Evolutionary conservation across 2,329 filamentous ascomycete genomes (phyloP).

Genomic region (Colletotrichum somersetense): DNA sequence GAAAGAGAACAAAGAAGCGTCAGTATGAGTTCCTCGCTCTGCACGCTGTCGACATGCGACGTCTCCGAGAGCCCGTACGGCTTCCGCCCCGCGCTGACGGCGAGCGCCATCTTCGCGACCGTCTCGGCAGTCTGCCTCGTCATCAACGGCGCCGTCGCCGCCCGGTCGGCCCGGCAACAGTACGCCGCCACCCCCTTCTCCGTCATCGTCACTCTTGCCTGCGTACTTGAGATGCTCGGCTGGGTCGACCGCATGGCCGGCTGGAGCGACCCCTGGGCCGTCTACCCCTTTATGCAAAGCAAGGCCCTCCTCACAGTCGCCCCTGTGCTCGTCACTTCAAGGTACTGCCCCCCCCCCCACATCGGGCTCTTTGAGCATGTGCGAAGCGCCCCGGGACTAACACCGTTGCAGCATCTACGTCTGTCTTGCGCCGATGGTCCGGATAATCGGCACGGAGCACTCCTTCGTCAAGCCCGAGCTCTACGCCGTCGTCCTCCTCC

Average conservation of each 20-base stretch:
- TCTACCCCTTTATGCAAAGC: slow-evolving; percentile 44
- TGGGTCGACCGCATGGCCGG: slow-evolving; percentile 45
- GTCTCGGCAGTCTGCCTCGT: slow-evolving; percentile 44
- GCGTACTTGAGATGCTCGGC: slow-evolving; percentile 46
- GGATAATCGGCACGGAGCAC: slow-evolving; percentile 48
- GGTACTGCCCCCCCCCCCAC: slow-evolving; percentile 37
- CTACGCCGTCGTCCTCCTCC: slow-evolving; percentile 47
- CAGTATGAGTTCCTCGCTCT: slow-evolving; percentile 29
- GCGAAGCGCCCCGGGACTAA: not conserved
- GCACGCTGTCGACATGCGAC: slow-evolving; percentile 43
- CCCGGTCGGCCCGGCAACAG: slow-evolving; percentile 16
- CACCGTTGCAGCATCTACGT: slow-evolving; percentile 46
- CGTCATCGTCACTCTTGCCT: slow-evolving; percentile 45
- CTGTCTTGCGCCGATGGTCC: slow-evolving; percentile 45
- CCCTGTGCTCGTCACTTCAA: slow-evolving; percentile 47
- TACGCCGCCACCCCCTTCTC: slow-evolving; percentile 38
- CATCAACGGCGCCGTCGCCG: slow-evolving; percentile 42
- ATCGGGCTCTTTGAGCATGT: too few species aligned
- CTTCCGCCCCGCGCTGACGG: slow-evolving; percentile 43
- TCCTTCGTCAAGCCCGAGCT: slow-evolving; percentile 45
- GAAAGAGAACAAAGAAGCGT: not conserved
- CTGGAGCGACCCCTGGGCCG: slow-evolving; percentile 45
- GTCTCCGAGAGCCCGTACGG: slow-evolving; percentile 45
- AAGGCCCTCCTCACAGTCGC: slow-evolving; percentile 47
- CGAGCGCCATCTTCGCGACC: slow-evolving; percentile 42